Evolutionary conservation across 2,329 filamentous ascomycete species (phyloP).

Genomic region (Macrophomina pseudophaseolina): DNA sequence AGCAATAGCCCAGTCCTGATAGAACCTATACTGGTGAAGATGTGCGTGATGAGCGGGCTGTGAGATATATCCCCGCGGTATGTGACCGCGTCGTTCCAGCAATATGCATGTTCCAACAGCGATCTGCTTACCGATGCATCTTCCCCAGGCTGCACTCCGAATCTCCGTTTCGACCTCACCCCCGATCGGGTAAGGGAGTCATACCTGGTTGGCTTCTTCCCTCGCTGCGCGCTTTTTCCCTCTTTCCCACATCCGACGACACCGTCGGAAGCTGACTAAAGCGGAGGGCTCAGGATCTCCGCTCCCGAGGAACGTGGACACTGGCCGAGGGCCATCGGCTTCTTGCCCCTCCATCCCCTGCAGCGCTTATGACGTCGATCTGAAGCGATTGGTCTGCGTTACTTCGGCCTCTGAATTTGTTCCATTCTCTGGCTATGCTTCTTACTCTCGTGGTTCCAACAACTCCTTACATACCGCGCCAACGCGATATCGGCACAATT

Average conservation of each 20-base stretch:
- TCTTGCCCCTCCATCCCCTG: not conserved
- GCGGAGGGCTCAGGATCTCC: not conserved
- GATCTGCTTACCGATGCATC: not conserved
- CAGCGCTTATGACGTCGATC: not conserved
- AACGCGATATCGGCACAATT: too few relatives aligned
- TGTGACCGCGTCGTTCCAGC: not conserved
- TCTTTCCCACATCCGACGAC: conserved; percentile 15
- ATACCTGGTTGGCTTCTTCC: not conserved
- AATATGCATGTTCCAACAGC: not conserved
- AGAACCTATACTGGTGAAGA: too few relatives aligned
- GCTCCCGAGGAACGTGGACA: not conserved
- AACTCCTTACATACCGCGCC: too few relatives aligned
- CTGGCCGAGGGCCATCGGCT: not conserved
- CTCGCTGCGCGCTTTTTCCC: not conserved
- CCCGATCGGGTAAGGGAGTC: conserved; percentile 11
- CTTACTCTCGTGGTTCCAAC: too few relatives aligned
- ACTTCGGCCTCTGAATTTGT: not conserved
- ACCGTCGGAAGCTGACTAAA: conserved; percentile 24
- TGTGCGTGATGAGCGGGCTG: too few relatives aligned
- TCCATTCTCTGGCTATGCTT: too few relatives aligned
- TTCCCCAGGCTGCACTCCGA: not conserved
- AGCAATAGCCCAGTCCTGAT: too few relatives aligned
- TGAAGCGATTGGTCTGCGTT: not conserved
- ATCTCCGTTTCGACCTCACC: not conserved
- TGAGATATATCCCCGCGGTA: too few relatives aligned